Conservation (phyloP, 148 eudicot species). For the Chenopodium formosanum region DNA sequence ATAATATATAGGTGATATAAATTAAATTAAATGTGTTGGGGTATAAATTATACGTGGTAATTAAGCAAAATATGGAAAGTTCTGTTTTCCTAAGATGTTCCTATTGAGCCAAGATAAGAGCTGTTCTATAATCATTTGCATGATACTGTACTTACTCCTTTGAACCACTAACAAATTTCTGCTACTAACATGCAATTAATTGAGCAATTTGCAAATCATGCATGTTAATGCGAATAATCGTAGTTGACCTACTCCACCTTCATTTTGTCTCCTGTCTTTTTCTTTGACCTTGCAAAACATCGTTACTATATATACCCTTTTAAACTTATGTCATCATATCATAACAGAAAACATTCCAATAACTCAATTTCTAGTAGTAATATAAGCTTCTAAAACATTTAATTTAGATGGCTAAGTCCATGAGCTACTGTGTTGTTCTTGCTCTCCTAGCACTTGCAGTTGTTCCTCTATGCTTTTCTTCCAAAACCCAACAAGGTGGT, state of each 20-base stretch:
- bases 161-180: no score
- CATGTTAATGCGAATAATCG: not conserved
- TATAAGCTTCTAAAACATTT: not conserved
- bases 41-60: no score
- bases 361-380: not conserved
- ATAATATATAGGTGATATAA: no score
- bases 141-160: not conserved
- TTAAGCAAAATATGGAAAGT: not conserved
- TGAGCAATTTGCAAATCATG: not conserved
- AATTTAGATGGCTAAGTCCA: constrained; percentile 19
- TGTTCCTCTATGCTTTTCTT: constrained; percentile 24
- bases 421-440: constrained; percentile 19
- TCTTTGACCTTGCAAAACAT: not conserved
- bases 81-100: not conserved
- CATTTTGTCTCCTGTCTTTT: not conserved
- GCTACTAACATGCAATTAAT: not conserved
- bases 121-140: not conserved
- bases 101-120: not conserved
- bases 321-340: not conserved
- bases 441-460: constrained; percentile 23
- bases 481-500: constrained; percentile 18
- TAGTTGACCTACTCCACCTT: constrained; percentile 8
- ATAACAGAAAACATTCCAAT: constrained; percentile 2
- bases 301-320: constrained; percentile 2
- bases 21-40: no score